Evolutionary conservation across 2,329 filamentous ascomycete genomes (phyloP).

Genomic region (Colletotrichum simmondsii): DNA sequence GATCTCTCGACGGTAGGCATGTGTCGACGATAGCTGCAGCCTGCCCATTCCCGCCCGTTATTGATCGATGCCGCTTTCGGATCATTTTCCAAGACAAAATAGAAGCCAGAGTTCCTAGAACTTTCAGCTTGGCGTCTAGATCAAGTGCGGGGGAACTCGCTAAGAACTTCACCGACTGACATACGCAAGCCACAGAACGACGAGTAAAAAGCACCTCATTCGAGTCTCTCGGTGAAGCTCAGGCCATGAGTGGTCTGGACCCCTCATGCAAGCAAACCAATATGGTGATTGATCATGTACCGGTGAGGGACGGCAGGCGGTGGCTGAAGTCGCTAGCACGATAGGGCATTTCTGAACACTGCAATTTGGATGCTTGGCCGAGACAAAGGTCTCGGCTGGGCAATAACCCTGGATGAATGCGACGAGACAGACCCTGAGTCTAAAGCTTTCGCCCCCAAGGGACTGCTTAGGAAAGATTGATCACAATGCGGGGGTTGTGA

Average conservation of each 20-base stretch:
- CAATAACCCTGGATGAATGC: not conserved
- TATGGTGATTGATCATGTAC: not conserved
- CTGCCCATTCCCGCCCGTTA: not conserved
- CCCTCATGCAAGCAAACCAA: not conserved
- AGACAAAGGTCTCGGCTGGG: not conserved
- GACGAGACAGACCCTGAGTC: not conserved
- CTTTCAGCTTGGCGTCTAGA: not conserved
- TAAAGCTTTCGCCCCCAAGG: not conserved
- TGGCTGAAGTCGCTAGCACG: not conserved
- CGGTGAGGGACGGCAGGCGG: not conserved
- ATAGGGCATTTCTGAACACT: not conserved
- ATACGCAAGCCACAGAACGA: too few species aligned
- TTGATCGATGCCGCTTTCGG: not conserved
- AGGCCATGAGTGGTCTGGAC: not conserved
- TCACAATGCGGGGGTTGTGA: too few species aligned
- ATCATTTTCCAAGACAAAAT: not conserved
- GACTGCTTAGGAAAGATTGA: too few species aligned
- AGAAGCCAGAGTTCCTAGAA: not conserved
- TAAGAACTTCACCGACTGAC: not conserved
- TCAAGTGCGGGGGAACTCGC: not conserved
- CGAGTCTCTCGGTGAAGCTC: not conserved
- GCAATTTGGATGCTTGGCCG: not conserved
- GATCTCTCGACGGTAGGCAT: too few species aligned
- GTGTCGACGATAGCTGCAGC: too few species aligned
- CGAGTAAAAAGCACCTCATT: too few species aligned